Conservation (phyloP, 2,329 filamentous ascomycete genomes). For the Pleurostoma richardsiae region DNA sequence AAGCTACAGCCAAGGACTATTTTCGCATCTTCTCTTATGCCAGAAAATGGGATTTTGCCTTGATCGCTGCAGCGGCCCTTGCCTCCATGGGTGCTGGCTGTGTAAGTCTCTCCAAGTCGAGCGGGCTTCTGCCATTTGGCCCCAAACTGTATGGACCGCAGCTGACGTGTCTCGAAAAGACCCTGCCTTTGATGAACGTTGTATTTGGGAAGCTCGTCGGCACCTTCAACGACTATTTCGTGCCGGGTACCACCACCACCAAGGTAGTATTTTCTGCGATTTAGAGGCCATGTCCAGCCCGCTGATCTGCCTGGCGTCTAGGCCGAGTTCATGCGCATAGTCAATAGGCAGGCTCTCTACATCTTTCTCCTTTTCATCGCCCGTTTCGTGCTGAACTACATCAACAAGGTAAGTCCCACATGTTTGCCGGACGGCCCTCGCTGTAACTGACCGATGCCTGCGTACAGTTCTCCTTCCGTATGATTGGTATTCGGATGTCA, state of each 20-base stretch:
- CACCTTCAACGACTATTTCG: constrained; percentile 32
- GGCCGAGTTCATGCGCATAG: background rate
- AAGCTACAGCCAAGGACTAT: constrained; percentile 28
- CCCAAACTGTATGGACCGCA: too few species aligned
- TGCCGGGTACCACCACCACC: constrained; percentile 1
- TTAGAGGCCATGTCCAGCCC: background rate
- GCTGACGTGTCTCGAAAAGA: constrained; percentile 14
- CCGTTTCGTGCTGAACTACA: constrained; percentile 3
- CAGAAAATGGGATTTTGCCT: constrained; percentile 42
- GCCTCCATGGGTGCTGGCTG: constrained; percentile 48
- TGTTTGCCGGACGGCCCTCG: too few species aligned
- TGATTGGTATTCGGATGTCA: constrained; percentile 58
- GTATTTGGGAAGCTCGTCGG: constrained; percentile 48
- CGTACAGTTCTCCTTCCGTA: constrained; percentile 49
- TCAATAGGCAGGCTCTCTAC: constrained; percentile 3
- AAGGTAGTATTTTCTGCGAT: background rate
- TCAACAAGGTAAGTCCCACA: constrained; percentile 2
- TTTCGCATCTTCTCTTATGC: constrained; percentile 50
- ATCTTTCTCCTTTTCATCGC: constrained; percentile 7
- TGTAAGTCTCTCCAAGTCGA: background rate
- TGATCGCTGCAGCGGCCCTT: constrained; percentile 39
- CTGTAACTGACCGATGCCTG: background rate
- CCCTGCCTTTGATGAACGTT: constrained; percentile 56
- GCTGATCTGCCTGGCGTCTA: background rate
- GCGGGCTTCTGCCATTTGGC: too few species aligned